A percentile compares a stretch with the other conserved stretches of the same genome.
These are phyloP conservation scores for Marchantia polymorpha DNA, from an alignment of 225 moss, liverwort and hornwort species.

Conservation along the genomic window DNA sequence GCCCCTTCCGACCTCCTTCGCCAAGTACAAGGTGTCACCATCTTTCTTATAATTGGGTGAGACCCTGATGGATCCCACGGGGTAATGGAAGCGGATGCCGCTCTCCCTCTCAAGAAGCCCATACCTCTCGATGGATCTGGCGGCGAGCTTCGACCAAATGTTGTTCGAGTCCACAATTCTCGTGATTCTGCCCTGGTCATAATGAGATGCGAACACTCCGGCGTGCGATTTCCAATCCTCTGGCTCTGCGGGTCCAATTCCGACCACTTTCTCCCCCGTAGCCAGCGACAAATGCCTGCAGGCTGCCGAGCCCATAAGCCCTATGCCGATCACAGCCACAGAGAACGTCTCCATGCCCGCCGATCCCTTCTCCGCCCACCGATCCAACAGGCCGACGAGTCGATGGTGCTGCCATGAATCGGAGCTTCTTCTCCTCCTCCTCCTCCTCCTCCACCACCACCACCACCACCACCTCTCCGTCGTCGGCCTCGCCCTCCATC, in stretches of 20 bases:
- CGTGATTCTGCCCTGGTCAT: conserved; percentile 76
- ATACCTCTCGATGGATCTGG: conserved; percentile 79
- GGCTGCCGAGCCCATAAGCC: conserved; percentile 84
- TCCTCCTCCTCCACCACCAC: not conserved
- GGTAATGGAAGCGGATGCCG: conserved; percentile 66
- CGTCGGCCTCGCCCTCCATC: too few relatives aligned
- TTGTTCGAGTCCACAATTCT: conserved; percentile 72
- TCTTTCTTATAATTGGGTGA: conserved; percentile 54
- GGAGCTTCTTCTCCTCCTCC: not conserved
- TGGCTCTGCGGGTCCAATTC: conserved; percentile 80
- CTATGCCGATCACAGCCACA: conserved; percentile 82
- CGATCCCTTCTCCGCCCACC: not conserved
- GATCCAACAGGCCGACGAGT: not conserved
- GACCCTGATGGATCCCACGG: conserved; percentile 71
- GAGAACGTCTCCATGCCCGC: conserved; percentile 26
- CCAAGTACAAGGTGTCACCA: conserved; percentile 46
- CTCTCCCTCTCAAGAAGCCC: conserved; percentile 58
- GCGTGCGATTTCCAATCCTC: conserved; percentile 60
- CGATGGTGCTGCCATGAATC: not conserved
- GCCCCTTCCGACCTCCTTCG: conserved; percentile 48
- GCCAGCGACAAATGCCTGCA: conserved; percentile 61
- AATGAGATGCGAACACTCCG: conserved; percentile 84
- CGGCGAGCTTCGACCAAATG: conserved; percentile 89
- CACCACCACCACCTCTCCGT: too few relatives aligned
- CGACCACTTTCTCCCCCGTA: conserved; percentile 51